These are phyloP conservation scores for Tricholoma flavovirens DNA, from an alignment of 768 basidiomycete species.

Conservation along the genomic window DNA sequence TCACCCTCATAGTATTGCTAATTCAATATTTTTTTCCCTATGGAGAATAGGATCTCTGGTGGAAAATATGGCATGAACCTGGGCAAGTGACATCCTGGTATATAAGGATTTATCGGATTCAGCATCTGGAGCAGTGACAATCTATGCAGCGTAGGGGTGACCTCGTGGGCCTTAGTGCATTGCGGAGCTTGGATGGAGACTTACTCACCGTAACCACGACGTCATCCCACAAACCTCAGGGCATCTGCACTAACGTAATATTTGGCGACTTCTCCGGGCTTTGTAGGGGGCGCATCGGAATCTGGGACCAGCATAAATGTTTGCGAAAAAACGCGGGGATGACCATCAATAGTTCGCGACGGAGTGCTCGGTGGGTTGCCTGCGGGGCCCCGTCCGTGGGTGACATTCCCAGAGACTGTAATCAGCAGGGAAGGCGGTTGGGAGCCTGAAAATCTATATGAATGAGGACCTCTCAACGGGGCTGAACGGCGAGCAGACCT, in stretches of 20 bases:
- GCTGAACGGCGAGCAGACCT: conserved; percentile 36
- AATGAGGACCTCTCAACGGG: not conserved
- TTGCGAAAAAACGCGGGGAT: conserved; percentile 82
- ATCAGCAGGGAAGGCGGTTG: conserved; percentile 76
- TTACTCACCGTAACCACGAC: not conserved
- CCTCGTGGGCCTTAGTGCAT: too few species aligned
- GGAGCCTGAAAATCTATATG: conserved; percentile 42
- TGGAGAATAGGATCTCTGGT: not conserved
- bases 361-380: conserved; percentile 52
- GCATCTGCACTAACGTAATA: conserved; percentile 79
- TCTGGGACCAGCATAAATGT: conserved; percentile 84
- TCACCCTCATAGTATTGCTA: not conserved
- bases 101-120: not conserved
- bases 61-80: not conserved
- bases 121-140: not conserved
- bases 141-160: too few species aligned
- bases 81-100: not conserved
- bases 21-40: not conserved
- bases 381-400: conserved; percentile 54
- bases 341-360: conserved; percentile 57
- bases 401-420: conserved; percentile 76
- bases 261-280: conserved; percentile 70
- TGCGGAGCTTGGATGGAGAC: not conserved
- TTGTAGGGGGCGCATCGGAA: conserved; percentile 53
- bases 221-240: conserved; percentile 69